Base-by-base conservation (phyloP, 148 eudicot species). In the Rheum nobile region DNA sequence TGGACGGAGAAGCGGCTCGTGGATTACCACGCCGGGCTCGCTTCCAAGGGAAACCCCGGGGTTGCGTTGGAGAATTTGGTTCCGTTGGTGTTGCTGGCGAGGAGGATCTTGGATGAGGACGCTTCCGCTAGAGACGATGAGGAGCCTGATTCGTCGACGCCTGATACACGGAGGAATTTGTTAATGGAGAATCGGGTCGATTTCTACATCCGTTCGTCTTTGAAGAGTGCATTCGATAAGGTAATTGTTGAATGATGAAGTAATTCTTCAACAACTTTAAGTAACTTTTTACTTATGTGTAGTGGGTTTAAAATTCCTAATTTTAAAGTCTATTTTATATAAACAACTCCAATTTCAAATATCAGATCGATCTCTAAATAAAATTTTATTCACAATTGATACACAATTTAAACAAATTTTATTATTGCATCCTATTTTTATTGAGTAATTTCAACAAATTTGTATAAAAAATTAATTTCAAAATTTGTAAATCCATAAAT, bases 1-100 rank as follows among this genome's bases (percentile, higher is more conserved):
- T 95, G 99, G 99, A 74, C 84, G 0, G 99, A 91, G 75, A 87
- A 84, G 79, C 85, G 84, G 54, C 72, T 91, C 75, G 41, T 90
- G 10, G 74, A 82, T 76, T 95, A 95, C 57, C 96, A 91, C 44
- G 78, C 71, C 2, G 74, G 73, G 24, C 89, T 85, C 47, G 24
- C 75, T 37, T 19, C 77, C n/a, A 88, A 81, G 77, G 83, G 73
- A 0, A 84, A 54, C 4, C 41, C 55, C 42, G 84, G 76, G 10
- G 8, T 83, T 6, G 1, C 13, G 24, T 77, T 95, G 96, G 97
- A 90, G 71, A 87, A 76, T 63, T 65, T 87, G 31, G 80, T 95
- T 26, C 92, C 99, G 42, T 21, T 91, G n/a, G 86, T 85, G 24
- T 83, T 91, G 35, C 79, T 82, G 43, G 84, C 83, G 0, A 74